Evolutionary conservation across 2,329 filamentous ascomycete genomes (phyloP), one percentile per base, ranked within the genome.

Genomic region (Colletotrichum eleusines): DNA sequence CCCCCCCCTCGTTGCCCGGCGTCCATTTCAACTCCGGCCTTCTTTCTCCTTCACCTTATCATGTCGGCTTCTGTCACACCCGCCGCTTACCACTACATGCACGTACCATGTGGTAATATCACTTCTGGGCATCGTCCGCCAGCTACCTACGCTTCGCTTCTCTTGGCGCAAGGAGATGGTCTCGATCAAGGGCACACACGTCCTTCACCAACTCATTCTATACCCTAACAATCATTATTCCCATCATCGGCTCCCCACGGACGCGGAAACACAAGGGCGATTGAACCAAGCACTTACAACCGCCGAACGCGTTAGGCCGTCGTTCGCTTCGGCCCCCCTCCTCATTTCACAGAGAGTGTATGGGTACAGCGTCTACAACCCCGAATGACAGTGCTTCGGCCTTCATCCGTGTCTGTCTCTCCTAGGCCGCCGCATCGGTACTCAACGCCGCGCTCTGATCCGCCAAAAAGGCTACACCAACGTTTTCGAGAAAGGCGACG

Each of bases 391-490:
- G 40, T 23, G 5, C 51, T 23, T 33, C 28, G 42, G 40, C 42
- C 14, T 38, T 38, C 14, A 23, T 31, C 33, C n/a, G 58, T 28
- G n/a, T 48, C 58, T 28, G n/a, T 48, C 58, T 31, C 20, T 11
- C 9, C n/a, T 35, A 14, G 11, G 31, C 51, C 31, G 51, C 58
- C 20, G 51, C 58, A 33, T 60, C 59, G 38, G 48, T 50, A 42
- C 55, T 66, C 33, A 9, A 33, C 35, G 31, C 31, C 51, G 20
- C 23, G 33, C 40, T 28, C 18, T 42, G 63, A 35, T 35, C 28
- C 54, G n/a, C 38, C 9, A 48, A 33, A 42, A 48, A 61, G 48
- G 67, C 67, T 66, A 70, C 63, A 70, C 67, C 31, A 53, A 57
- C 50, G 55, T 46, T 38, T 70, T 61, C 55, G 42, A 67, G 33